A percentile compares a stretch with the other conserved stretches of the same genome.
Conservation (phyloP, 108 stramenopile species). For the Stephanodiscus triporus region DNA sequence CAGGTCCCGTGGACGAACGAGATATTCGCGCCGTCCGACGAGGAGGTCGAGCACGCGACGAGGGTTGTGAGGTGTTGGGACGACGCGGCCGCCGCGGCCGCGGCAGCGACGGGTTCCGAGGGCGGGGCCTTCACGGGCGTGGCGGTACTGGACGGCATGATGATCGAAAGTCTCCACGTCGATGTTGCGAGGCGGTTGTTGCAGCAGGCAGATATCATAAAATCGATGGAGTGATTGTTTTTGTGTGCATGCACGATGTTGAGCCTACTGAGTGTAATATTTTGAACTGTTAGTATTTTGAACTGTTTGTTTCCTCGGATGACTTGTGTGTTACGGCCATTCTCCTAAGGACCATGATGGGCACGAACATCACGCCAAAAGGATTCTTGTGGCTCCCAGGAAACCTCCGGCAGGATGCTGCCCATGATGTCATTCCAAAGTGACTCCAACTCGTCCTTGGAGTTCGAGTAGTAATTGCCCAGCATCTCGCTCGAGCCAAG, state of each 20-base stretch:
- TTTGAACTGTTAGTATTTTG: no score
- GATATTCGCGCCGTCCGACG: no score
- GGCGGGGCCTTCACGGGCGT: conserved; percentile 19
- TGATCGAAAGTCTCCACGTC: conserved; percentile 33
- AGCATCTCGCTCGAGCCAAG: conserved; percentile 63
- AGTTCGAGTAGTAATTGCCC: conserved; percentile 59
- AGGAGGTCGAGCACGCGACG: no score
- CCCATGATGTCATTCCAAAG: not conserved
- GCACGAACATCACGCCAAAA: conserved; percentile 10
- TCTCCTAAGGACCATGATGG: no score
- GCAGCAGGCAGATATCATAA: conserved; percentile 16
- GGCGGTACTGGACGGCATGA: conserved; percentile 26
- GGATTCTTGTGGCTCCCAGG: conserved; percentile 7
- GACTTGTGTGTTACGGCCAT: no score
- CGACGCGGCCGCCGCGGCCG: no score
- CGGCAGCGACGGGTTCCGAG: no score
- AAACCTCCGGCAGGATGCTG: conserved; percentile 16
- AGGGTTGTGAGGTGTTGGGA: no score
- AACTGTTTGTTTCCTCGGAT: no score
- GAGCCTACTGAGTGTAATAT: no score
- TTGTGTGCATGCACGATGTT: no score
- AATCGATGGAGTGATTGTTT: not conserved
- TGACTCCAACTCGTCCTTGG: conserved; percentile 43
- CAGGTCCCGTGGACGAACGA: no score
- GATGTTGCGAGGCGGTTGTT: conserved; percentile 18